Evolutionary conservation across 2,329 filamentous ascomycete species (phyloP).

Genomic region (Fonsecaea pugnacius): DNA sequence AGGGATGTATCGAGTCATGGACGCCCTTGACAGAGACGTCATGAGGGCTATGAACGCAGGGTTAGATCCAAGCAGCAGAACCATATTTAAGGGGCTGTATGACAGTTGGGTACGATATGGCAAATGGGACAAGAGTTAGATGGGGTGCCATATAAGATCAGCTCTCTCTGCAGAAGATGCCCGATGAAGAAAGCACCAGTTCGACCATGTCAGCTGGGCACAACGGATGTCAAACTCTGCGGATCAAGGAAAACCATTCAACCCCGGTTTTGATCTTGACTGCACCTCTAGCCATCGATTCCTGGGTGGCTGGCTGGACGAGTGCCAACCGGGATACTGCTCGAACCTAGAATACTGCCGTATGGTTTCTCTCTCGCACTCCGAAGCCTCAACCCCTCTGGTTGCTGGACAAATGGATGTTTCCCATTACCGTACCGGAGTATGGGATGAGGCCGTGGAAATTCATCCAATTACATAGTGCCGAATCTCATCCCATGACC

Average conservation of each 20-base stretch:
- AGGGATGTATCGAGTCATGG: constrained; percentile 58
- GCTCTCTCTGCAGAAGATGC: neutral
- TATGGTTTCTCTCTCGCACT: neutral
- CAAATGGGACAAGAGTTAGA: constrained; percentile 52
- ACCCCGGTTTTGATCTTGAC: neutral
- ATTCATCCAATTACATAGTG: neutral
- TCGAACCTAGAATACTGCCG: no score
- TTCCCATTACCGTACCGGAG: neutral
- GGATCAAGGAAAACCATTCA: neutral
- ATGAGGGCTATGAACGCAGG: constrained; percentile 58
- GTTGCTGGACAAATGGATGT: neutral
- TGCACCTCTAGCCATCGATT: neutral
- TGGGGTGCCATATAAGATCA: neutral
- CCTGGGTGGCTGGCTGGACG: neutral
- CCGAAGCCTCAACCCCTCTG: neutral
- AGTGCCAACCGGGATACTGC: neutral
- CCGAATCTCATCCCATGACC: neutral
- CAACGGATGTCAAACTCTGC: neutral
- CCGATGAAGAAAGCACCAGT: neutral
- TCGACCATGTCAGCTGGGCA: neutral
- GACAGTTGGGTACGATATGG: constrained; percentile 57
- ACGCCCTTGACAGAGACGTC: constrained; percentile 56
- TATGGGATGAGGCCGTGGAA: neutral
- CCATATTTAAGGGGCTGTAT: constrained; percentile 59
- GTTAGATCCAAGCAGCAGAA: constrained; percentile 57